These are phyloP conservation scores for Plantago ovata DNA, from an alignment of 257 asterid species.

Conservation along the genomic window DNA sequence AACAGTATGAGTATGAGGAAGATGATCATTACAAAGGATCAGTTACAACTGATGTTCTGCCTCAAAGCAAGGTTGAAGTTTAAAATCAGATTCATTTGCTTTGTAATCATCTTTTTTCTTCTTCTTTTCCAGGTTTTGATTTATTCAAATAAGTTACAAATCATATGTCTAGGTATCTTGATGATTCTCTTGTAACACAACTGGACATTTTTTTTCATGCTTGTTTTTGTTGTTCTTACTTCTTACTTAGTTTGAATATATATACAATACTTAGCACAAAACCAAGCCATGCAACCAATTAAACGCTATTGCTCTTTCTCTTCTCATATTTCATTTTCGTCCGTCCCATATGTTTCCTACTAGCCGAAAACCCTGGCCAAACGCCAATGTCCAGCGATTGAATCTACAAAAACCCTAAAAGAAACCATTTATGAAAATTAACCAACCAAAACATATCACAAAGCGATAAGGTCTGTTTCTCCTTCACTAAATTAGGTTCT, in stretches of 20 bases:
- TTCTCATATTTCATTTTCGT: too few relatives aligned
- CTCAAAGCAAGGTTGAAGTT: slow-evolving; percentile 32
- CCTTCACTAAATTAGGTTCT: too few relatives aligned
- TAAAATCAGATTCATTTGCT: slow-evolving; percentile 3
- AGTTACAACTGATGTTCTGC: slow-evolving; percentile 22
- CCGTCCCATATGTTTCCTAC: too few relatives aligned
- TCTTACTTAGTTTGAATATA: not conserved
- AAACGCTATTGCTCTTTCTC: too few relatives aligned
- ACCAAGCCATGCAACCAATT: too few relatives aligned
- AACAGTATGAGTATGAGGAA: slow-evolving; percentile 19
- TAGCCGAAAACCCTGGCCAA: too few relatives aligned
- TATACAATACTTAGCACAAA: not conserved
- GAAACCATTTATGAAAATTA: too few relatives aligned
- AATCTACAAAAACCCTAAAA: too few relatives aligned
- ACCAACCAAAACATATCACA: too few relatives aligned
- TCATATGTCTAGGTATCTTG: slow-evolving; percentile 7
- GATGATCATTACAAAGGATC: slow-evolving; percentile 29
- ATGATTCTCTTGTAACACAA: slow-evolving; percentile 32
- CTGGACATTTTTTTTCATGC: slow-evolving; percentile 7
- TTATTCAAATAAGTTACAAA: slow-evolving; percentile 28
- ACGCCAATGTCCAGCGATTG: too few relatives aligned
- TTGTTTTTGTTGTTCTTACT: not conserved
- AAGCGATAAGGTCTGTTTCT: too few relatives aligned
- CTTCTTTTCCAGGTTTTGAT: not conserved
- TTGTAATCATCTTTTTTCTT: not conserved